Base-by-base conservation (phyloP, 2,329 filamentous ascomycete species). In the Cladosporium sp. region DNA sequence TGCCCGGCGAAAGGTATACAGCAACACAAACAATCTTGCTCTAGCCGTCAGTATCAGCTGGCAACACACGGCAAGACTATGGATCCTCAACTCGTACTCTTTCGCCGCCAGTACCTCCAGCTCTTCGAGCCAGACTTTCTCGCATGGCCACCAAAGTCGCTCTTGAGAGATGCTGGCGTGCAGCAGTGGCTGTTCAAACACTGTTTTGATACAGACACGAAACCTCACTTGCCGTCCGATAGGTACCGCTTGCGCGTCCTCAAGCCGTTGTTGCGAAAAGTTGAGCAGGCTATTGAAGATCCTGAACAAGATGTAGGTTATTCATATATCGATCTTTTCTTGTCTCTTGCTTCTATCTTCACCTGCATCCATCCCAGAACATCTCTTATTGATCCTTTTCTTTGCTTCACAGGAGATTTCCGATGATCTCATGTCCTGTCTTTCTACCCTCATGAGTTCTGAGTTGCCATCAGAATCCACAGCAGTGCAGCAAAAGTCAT, bases 231-330 rank as follows among this genome's bases (percentile, higher is more conserved):
- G 7, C 88, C 89, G 17, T 88, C 89, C 7, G 76, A 80, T 19
- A 78, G 86, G 54, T 96, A 96, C 70, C 85, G 86, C 64, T 74
- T 88, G 15, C 82, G 85, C 60, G 82, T 90, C 1, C 74, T 97
- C 54, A 96, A 96, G 71, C 78, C 84, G 62, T 79, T 97, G 36
- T 76, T 91, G 12, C 75, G 79, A 7, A 83, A 79, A 59, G 86
- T 96, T 55, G 90, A 96, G 72, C 76, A 80, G 30, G 84, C 88
- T 36, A 90, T 96, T 50, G 80, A 84, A 59, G 86, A 96, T 72
- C 92, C 91, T 74, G 89, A 96, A 66, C 81, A 90, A 80, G 85
- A 96, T 87, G 92, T 96, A 88, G 79, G 89, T 78, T 50, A 20
- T 36, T 28, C 15, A 30, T 39, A n/a, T 11, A 50, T 42, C 38